Percentiles rank a stretch among this genome's conserved stretches.
phyloP scores from a whole-genome alignment of 176 grass and related monocot species.

The Oryza glumipatula region DNA sequence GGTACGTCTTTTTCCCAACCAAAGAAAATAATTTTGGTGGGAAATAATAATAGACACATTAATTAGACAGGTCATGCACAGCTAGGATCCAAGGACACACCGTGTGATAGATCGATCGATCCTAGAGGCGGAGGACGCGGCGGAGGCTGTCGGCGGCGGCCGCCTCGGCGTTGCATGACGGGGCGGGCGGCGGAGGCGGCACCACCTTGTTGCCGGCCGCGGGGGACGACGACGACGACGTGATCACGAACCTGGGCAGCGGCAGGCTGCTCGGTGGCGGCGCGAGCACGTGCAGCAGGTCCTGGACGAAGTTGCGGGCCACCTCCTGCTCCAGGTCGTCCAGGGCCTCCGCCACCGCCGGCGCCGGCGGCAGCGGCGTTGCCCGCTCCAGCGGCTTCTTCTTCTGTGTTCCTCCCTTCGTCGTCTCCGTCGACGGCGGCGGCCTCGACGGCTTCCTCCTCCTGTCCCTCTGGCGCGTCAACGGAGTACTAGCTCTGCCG shows the following conservation, averaged over 20 bases:
- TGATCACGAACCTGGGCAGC: conserved; percentile 55
- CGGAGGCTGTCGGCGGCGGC: conserved; percentile 29
- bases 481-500: neutral
- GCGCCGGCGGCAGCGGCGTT: conserved; percentile 48
- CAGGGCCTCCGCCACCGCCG: conserved; percentile 43
- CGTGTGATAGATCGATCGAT: neutral
- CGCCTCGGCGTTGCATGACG: conserved; percentile 50
- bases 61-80: neutral
- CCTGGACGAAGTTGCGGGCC: conserved; percentile 47
- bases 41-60: conserved; percentile 13
- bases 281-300: conserved; percentile 58
- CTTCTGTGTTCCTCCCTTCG: neutral
- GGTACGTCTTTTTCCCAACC: conserved; percentile 38
- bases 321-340: conserved; percentile 65
- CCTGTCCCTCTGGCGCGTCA: conserved; percentile 30
- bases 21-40: conserved; percentile 58
- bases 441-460: conserved; percentile 40
- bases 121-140: conserved; percentile 56
- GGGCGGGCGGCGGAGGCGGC: neutral
- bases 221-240: neutral
- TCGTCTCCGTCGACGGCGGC: neutral
- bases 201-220: neutral
- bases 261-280: conserved; percentile 75
- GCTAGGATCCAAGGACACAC: neutral
- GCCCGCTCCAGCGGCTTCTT: conserved; percentile 64